Percentiles rank a stretch among this genome's conserved stretches.
Conservation (phyloP, 2,329 filamentous ascomycete species). For the Aspergillus aculeatinus region DNA sequence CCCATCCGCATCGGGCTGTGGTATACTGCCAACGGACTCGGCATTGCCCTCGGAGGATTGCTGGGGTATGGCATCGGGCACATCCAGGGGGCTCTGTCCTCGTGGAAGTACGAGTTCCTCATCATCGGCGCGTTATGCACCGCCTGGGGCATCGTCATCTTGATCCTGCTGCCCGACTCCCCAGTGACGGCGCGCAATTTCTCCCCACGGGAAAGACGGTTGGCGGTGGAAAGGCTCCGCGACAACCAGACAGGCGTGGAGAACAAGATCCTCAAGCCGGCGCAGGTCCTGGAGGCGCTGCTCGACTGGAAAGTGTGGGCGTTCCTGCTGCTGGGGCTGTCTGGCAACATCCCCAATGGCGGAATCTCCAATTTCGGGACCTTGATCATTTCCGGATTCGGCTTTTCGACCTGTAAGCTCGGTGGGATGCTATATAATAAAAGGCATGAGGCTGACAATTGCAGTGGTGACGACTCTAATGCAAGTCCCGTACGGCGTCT, state of each 20-base stretch:
- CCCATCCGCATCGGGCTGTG: constrained; percentile 56
- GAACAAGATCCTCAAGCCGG: constrained; percentile 50
- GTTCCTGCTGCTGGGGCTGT: constrained; percentile 50
- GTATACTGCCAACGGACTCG: constrained; percentile 60
- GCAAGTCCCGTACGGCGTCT: constrained; percentile 40
- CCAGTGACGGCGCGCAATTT: constrained; percentile 48
- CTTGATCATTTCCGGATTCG: constrained; percentile 40
- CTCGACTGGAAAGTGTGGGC: constrained; percentile 61
- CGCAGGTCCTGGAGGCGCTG: constrained; percentile 50
- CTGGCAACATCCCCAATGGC: constrained; percentile 30
- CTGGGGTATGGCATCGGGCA: constrained; percentile 61
- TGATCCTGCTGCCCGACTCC: constrained; percentile 45
- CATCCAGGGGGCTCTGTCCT: constrained; percentile 51
- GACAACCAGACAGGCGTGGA: constrained; percentile 56
- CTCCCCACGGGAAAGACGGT: constrained; percentile 38
- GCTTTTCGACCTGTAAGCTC: constrained; percentile 34
- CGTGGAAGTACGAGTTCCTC: constrained; percentile 60
- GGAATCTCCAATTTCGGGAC: constrained; percentile 32
- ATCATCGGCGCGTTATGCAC: constrained; percentile 50
- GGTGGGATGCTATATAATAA: too few relatives aligned
- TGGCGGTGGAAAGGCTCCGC: constrained; percentile 55
- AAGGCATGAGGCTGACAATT: constrained; percentile 24
- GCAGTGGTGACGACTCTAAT: constrained; percentile 35
- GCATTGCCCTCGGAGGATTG: constrained; percentile 37
- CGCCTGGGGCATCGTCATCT: constrained; percentile 36